Evolutionary conservation across 164 flowering plant genomes (phyloP), one percentile per base, ranked within the genome.

Genomic region (Berberis thunbergii): DNA sequence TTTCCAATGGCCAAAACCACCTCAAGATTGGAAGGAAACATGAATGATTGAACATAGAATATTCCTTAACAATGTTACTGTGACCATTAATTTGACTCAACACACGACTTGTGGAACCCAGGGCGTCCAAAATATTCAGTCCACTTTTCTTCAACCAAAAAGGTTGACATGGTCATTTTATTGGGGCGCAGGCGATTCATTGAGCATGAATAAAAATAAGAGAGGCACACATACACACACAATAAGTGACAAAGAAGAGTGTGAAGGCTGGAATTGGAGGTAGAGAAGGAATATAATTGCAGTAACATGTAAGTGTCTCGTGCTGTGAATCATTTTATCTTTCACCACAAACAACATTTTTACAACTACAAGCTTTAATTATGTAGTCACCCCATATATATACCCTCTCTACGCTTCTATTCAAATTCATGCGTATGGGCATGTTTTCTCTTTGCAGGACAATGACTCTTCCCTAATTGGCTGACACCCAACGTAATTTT

Each of bases 301-400:
- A 61, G 66, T 68, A 77, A 76, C 81, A 76, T 81, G 84, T 26
- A 66, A n/a, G 62, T 67, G 64, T 69, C 61, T 64, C 60, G 62
- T 61, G 26, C 63, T 44, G 64, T 46, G 59, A 70, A 80, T 80
- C 74, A 80, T 80, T 73, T 63, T 76, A 63, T 65, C 84, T 81
- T 78, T 75, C 7, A 57, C 54, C 8, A 48, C 79, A 81, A 77
- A 69, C 82, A 78, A 78, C 74, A 70, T 57, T 73, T 66, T 55
- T 41, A 57, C 38, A 1, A 48, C 26, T 26, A 8, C 42, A 68
- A 67, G 57, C 75, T 74, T 69, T 76, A 75, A 76, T 76, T 67
- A 76, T 79, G 69, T 68, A 58, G 42, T 26, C 67, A 59, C 62
- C 57, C 58, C 41, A 2, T 8, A 26, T 0, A 41, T 43, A 49